Evolutionary conservation across 306 rosid species (phyloP).

Genomic region (Macrotyloma uniflorum): DNA sequence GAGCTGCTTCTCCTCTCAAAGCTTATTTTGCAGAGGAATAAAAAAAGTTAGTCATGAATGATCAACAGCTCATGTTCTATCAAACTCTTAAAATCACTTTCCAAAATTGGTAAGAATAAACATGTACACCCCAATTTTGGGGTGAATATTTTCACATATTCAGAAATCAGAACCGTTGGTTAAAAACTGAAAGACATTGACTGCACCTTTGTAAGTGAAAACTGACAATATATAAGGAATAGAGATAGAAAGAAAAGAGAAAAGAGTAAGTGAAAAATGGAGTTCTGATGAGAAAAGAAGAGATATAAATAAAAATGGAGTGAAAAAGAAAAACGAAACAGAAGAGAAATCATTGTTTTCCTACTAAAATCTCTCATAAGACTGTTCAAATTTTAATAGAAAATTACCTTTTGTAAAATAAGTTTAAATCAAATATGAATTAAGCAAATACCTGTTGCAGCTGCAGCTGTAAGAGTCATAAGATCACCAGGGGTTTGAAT

Average conservation of each 20-base stretch:
- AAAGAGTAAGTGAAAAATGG: no score
- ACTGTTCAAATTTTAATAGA: not conserved
- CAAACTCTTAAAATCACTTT: not conserved
- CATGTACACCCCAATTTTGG: no score
- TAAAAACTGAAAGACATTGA: not conserved
- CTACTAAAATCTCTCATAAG: not conserved
- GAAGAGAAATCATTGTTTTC: not conserved
- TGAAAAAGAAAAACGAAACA: not conserved
- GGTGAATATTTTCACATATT: not conserved
- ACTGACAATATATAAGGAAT: no score
- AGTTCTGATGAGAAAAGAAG: no score
- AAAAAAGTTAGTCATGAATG: not conserved
- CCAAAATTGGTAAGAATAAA: not conserved
- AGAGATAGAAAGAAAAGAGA: no score
- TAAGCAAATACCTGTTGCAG: slow-evolving; percentile 74
- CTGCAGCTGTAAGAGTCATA: slow-evolving; percentile 84
- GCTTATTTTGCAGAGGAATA: slow-evolving; percentile 47
- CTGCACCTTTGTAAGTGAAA: no score
- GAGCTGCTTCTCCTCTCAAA: slow-evolving; percentile 84
- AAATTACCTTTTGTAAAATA: not conserved
- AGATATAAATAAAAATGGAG: not conserved
- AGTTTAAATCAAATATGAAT: not conserved
- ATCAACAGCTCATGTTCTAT: not conserved
- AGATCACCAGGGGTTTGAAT: slow-evolving; percentile 79
- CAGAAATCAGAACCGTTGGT: not conserved